Base-by-base conservation (phyloP, 176 grass and related monocot genomes). In the Urochloa ruziziensis region DNA sequence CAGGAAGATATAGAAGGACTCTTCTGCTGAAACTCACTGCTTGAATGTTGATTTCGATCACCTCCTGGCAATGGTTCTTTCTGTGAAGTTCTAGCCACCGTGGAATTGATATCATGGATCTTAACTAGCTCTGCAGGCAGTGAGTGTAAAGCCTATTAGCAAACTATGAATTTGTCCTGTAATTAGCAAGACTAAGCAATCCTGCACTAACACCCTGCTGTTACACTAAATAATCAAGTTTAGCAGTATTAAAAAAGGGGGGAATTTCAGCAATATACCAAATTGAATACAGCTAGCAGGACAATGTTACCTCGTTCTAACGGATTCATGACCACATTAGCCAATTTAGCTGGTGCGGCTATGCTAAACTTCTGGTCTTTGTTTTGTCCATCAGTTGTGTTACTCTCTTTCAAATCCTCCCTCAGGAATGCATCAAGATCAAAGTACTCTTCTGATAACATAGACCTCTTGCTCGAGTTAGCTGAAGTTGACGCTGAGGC, bases 401-500 rank as follows among this genome's bases (percentile, higher is more conserved):
- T 56, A 62, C 2, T 24, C 37, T 83, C 77, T 71, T 83, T 86
- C n/a, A 25, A 21, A 46, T 14, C 15, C 35, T 89, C 71, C 57
- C 83, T 75, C 42, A 91, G 58, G 9, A 96, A 56, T 34, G 83
- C 83, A 89, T 82, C 83, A 58, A 66, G 23, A 70, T 96, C 73
- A 48, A 96, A 79, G 64, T 66, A 89, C 61, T 93, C 86, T 16
- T 85, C 88, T 89, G 73, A 87, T 49, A 73, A 86, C 62, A 77
- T 43, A 70, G 86, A 91, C 66, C 77, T 64, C 40, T 35, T 48
- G 77, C 86, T 91, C 13, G 86, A 91, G 74, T 83, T 85, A 21
- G 72, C 91, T 37, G 91, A 97, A 85, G 83, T 93, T 44, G 89
- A 85, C 53, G 91, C 83, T 24, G 80, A 81, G 17, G 73, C 66